Evolutionary conservation across 2,329 filamentous ascomycete genomes (phyloP), one percentile per base, ranked within the genome.

Genomic region (Paracamarosporium sp.): DNA sequence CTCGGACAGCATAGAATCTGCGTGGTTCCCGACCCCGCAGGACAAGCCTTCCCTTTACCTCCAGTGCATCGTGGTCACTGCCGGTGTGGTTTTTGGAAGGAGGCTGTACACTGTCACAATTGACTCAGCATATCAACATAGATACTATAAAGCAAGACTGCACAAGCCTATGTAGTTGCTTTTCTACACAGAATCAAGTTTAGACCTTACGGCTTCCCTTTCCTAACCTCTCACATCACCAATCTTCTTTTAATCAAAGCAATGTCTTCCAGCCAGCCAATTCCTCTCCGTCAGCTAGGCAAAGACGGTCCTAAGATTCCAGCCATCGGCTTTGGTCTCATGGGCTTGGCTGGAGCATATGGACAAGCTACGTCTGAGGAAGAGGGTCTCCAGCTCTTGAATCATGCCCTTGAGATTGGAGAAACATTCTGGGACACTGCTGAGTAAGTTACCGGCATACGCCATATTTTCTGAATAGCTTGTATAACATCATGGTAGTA

Each of bases 261-360:
- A 27, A 47, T 47, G 30, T 13, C 44, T 35, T 35, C 44, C 30
- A 24, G 6, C 11, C n/a, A 47, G 5, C 8, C 36, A 6, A 11
- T 81, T 17, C 77, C 78, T 4, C 81, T 78, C 28, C 78, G 78
- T 55, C 78, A 78, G 36, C 76, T 87, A 13, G 84, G 85, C 58
- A 81, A 80, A 58, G 77, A 82, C 62, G 84, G 84, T 15, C 83
- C 83, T 0, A 64, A 79, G 20, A 81, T 88, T 30, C 78, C 80
- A 3, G 76, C 78, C 8, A 64, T 86, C 7, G 84, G 85, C 11
- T 80, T 85, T 30, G 84, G 85, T 15, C 72, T 82, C 22, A 86
- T 87, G 84, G 83, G 83, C 3, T 59, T 82, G 36, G 72, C 61
- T 43, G 69, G 72, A 44, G 81, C 80, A 67, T 85, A 85, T 60